Base-by-base conservation (phyloP, 176 grass and related monocot genomes). In the Carex scoparia region DNA sequence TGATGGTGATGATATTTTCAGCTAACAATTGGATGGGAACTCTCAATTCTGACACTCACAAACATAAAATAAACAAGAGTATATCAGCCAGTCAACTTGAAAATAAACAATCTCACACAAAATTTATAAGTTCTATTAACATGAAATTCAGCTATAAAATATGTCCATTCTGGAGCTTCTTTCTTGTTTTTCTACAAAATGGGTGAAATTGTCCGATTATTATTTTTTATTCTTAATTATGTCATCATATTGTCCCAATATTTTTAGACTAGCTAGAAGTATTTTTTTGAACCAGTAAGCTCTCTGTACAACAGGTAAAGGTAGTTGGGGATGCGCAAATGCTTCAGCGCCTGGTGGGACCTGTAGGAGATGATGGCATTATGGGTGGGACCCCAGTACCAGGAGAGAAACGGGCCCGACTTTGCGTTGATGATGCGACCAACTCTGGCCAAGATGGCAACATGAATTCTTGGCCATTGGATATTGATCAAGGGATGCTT, bases 251-350 rank as follows among this genome's bases (percentile, higher is more conserved):
- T 4, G 4, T 55, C 72, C 27, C 23, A 56, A 56, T 16, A 78
- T 57, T 30, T 9, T 9, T 48, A 27, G 69, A 9, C 37, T 23
- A 71, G 40, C 48, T 19, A 23, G 23, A 23, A 23, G 35, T 72
- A 40, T 46, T 44, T 48, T 72, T 48, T 48, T 5, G 2, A 72
- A 72, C 18, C 40, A 46, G 8, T 72, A 2, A 72, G 18, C 69
- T 48, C 13, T 57, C 53, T 78, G 51, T 78, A 33, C 23, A 53
- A 81, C 63, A 83, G 81, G 61, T 94, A 65, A 94, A 92, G 86
- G 88, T 94, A 30, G 93, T 85, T 12, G 86, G 88, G 5, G 88
- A 94, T 84, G 81, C 88, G 3, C 86, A 92, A 49, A 79, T 92
- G 82, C 86, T 94, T 69, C 90, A 87, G 11, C 84, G 69, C 35